phyloP scores from a whole-genome alignment of 2,329 filamentous ascomycete species.

The Alternaria triticina region DNA sequence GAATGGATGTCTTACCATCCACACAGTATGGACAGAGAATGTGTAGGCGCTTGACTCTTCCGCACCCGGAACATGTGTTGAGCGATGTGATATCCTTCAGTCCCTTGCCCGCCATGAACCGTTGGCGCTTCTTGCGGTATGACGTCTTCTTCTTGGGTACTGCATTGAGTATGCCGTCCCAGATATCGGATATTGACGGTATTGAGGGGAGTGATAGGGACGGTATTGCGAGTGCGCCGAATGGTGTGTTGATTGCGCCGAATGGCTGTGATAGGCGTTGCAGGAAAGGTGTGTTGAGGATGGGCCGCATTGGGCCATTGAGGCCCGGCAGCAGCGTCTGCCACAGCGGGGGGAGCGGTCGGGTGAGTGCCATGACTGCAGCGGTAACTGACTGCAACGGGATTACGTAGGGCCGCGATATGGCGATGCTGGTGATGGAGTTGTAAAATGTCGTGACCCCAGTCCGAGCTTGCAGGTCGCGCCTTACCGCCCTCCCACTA shows the following conservation, averaged over 20 bases:
- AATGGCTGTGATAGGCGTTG: constrained; percentile 56
- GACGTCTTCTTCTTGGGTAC: constrained; percentile 99
- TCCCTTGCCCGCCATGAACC: constrained; percentile 94
- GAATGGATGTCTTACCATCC: constrained; percentile 65
- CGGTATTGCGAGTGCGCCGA: constrained; percentile 52
- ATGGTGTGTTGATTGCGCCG: constrained; percentile 69
- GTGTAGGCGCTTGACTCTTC: constrained; percentile 86
- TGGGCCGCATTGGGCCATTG: constrained; percentile 50
- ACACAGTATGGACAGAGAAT: constrained; percentile 87
- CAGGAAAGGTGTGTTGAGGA: constrained; percentile 50
- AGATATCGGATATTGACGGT: constrained; percentile 74
- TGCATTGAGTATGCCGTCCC: constrained; percentile 89
- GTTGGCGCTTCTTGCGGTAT: constrained; percentile 90
- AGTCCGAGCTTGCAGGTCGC: constrained; percentile 29
- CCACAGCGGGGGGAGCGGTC: constrained; percentile 52
- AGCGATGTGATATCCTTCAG: constrained; percentile 87
- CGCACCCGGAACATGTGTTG: constrained; percentile 89
- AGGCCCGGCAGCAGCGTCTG: constrained; percentile 62
- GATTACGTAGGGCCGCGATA: constrained; percentile 3
- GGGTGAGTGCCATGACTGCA: constrained; percentile 47
- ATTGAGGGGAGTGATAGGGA: constrained; percentile 55
- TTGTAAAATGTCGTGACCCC: constrained; percentile 35
- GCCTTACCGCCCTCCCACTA: constrained; percentile 36
- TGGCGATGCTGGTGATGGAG: constrained; percentile 28
- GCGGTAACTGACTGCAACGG: constrained; percentile 3